A percentile compares a stretch with the other conserved stretches of the same genome.
These are phyloP conservation scores for Globisporangium mamillatum DNA, from an alignment of 352 stramenopile species.

Conservation along the genomic window DNA sequence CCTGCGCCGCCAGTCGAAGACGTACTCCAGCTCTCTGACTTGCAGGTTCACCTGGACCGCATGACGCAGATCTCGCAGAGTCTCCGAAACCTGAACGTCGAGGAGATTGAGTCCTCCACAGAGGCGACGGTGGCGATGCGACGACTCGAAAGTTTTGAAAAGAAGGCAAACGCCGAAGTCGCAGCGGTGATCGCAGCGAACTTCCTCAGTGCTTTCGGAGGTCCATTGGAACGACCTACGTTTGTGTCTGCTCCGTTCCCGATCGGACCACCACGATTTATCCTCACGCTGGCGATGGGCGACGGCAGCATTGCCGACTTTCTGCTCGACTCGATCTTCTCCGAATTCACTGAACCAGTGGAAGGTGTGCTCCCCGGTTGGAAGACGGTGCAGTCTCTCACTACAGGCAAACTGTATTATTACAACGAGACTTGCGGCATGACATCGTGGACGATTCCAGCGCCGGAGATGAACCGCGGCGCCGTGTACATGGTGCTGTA, in stretches of 20 bases:
- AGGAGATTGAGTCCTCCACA: slow-evolving; percentile 43
- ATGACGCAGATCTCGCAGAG: slow-evolving; percentile 75
- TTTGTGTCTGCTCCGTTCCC: slow-evolving; percentile 11
- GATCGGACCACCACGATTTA: slow-evolving; percentile 35
- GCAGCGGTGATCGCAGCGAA: slow-evolving; percentile 56
- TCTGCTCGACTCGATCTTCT: slow-evolving; percentile 62
- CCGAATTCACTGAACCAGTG: slow-evolving; percentile 41
- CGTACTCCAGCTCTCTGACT: slow-evolving; percentile 52
- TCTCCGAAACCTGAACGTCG: slow-evolving; percentile 41
- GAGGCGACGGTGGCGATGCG: slow-evolving; percentile 45
- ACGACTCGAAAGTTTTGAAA: slow-evolving; percentile 48
- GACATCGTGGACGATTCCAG: slow-evolving; percentile 75
- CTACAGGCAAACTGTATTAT: slow-evolving; percentile 80
- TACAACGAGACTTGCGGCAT: slow-evolving; percentile 76
- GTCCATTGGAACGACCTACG: slow-evolving; percentile 12
- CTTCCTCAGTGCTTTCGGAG: slow-evolving; percentile 40
- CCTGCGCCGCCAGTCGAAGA: slow-evolving; percentile 13
- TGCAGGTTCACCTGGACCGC: slow-evolving; percentile 70
- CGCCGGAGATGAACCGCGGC: slow-evolving; percentile 47
- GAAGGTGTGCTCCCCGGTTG: slow-evolving; percentile 45
- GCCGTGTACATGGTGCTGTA: slow-evolving; percentile 80
- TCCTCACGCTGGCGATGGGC: slow-evolving; percentile 54
- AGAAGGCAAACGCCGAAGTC: slow-evolving; percentile 46
- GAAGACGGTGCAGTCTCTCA: slow-evolving; percentile 65
- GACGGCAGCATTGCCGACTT: slow-evolving; percentile 72